Percentiles rank a stretch among this genome's conserved stretches.
These are phyloP conservation scores for Musa balbisiana DNA, from an alignment of 202 grass and related monocot genomes.

Conservation along the genomic window DNA sequence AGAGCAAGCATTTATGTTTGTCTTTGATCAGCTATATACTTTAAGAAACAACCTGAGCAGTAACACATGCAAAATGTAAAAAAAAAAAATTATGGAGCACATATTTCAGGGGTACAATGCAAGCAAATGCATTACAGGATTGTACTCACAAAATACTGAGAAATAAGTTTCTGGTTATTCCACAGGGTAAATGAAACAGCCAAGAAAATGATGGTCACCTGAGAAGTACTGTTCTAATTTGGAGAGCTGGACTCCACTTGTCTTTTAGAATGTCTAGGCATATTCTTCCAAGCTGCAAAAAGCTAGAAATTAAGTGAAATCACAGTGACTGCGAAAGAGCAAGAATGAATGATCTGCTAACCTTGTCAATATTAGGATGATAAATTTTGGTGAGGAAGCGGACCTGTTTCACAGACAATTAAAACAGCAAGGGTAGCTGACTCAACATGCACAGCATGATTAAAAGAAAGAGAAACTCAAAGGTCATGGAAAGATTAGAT, in stretches of 20 bases:
- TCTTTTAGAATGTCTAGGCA: conserved; percentile 89
- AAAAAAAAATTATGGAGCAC: no score
- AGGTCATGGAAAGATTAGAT: no score
- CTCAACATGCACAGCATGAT: no score
- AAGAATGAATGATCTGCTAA: conserved; percentile 23
- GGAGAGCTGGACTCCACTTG: conserved; percentile 84
- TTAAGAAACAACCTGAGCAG: no score
- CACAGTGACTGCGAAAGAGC: not conserved
- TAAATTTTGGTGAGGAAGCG: conserved; percentile 86
- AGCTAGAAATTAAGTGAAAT: conserved; percentile 12
- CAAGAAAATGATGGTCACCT: conserved; percentile 28
- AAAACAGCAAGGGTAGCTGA: not conserved
- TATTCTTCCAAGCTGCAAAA: conserved; percentile 77
- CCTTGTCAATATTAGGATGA: conserved; percentile 90
- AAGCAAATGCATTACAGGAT: no score
- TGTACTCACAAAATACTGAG: no score
- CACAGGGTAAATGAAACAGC: not conserved
- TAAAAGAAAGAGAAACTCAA: no score
- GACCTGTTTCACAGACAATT: conserved; percentile 39
- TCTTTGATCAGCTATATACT: no score
- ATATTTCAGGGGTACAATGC: no score
- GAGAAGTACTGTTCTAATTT: conserved; percentile 74
- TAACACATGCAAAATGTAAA: no score
- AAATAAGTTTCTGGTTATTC: not conserved
- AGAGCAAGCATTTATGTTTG: no score